Base-by-base conservation (phyloP, 768 basidiomycete genomes). In the Favolaschia claudopus region DNA sequence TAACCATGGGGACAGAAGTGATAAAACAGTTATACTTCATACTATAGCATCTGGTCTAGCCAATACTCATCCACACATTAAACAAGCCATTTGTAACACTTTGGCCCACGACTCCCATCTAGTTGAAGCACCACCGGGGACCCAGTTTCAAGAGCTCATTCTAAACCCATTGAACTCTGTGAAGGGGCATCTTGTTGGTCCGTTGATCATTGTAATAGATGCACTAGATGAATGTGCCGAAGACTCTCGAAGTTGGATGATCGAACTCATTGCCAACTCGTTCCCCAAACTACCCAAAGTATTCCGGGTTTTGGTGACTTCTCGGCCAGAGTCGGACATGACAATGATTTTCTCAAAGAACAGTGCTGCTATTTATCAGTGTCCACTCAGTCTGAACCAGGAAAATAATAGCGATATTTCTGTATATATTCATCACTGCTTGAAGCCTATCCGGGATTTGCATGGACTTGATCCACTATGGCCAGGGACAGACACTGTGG, bases 171-270 rank as follows among this genome's bases (percentile, higher is more conserved):
- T 52, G 34, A 7, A 6, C 0, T 32, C 47, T 34, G 59, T n/a
- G n/a, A 28, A 39, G 25, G 40, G 12, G 25, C 28, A 20, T n/a
- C 44, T 24, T 19, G 15, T 17, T 27, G 56, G 52, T 19, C 55
- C 61, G 3, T 39, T 66, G 37, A 47, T 70, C 15, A 58, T 70
- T 51, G 48, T 70, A 20, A n/a, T 70, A 28, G 69, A 70, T 58
- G 69, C 68, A 9, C 39, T 70, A 10, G 69, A 69, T 49, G 69
- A 69, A 53, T 69, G 68, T 34, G 65, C 60, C 14, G 44, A 52
- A 5, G 15, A 19, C 5, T 54, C 50, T 22, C 49, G 68, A 27
- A 58, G 39, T 7, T 49, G 29, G 20, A 48, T 69, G 13, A 36
- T 69, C 24, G 22, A 20, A 22, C 29, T 63, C 4, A 44, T 69